phyloP scores from a whole-genome alignment of 2,329 filamentous ascomycete species.

The Aspergillus piperis region DNA sequence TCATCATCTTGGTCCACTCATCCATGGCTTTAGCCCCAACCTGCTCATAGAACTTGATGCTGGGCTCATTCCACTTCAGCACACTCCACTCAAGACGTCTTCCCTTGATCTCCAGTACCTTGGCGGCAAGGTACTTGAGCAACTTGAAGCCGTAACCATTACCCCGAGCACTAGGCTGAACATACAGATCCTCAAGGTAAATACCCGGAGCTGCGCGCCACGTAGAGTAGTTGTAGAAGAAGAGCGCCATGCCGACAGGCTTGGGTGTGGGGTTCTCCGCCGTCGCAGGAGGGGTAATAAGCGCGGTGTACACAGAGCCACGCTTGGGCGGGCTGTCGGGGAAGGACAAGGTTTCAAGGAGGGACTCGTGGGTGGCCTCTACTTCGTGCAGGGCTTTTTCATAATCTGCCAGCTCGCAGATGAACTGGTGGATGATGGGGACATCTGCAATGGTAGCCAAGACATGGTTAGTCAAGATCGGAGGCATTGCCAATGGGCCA shows the following conservation, averaged over 20 bases:
- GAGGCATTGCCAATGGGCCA: background rate
- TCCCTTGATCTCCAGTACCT: slow-evolving; percentile 72
- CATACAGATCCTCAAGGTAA: slow-evolving; percentile 92
- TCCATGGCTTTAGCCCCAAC: slow-evolving; percentile 49
- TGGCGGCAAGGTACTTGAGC: slow-evolving; percentile 74
- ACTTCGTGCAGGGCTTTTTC: slow-evolving; percentile 75
- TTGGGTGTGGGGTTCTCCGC: slow-evolving; percentile 37
- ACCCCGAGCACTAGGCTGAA: slow-evolving; percentile 68
- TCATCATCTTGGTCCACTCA: slow-evolving; percentile 54
- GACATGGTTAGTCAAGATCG: slow-evolving; percentile 10
- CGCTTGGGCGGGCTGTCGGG: slow-evolving; percentile 53
- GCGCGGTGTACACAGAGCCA: slow-evolving; percentile 72
- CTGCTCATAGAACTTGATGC: slow-evolving; percentile 76
- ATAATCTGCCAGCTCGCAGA: slow-evolving; percentile 84
- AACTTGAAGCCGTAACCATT: slow-evolving; percentile 78
- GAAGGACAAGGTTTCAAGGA: slow-evolving; percentile 77
- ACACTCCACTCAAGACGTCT: slow-evolving; percentile 86
- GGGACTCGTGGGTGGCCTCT: slow-evolving; percentile 73
- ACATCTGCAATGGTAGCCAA: slow-evolving; percentile 61
- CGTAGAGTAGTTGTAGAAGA: slow-evolving; percentile 94
- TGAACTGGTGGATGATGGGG: slow-evolving; percentile 74
- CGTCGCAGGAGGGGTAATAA: slow-evolving; percentile 59
- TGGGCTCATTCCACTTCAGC: slow-evolving; percentile 88
- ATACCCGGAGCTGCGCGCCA: slow-evolving; percentile 87
- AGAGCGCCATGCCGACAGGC: slow-evolving; percentile 78